Conservation (phyloP, 352 stramenopile genomes). For the Phytophthora hybrid region DNA sequence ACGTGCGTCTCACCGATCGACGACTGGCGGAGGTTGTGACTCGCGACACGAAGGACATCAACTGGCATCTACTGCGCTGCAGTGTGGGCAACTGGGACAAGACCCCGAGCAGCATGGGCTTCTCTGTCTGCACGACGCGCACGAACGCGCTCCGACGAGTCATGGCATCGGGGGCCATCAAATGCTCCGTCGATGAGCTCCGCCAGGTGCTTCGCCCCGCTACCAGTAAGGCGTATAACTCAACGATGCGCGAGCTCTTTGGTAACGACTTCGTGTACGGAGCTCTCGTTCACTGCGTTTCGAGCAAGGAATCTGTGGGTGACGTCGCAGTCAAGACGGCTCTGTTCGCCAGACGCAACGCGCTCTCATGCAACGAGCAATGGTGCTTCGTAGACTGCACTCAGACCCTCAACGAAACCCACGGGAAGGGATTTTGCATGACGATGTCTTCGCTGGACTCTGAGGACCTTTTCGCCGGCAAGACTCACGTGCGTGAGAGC, state of each 20-base stretch:
- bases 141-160: conserved; percentile 30
- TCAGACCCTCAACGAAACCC: not conserved
- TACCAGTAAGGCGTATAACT: conserved; percentile 27
- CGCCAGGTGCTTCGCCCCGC: conserved; percentile 37
- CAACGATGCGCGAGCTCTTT: conserved; percentile 48
- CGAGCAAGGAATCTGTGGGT: conserved; percentile 1
- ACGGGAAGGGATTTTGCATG: conserved; percentile 13
- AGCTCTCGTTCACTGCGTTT: conserved; percentile 37
- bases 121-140: conserved; percentile 43
- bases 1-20: conserved; percentile 46
- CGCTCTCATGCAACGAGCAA: conserved; percentile 33
- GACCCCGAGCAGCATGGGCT: conserved; percentile 29
- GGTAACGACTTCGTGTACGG: conserved; percentile 47
- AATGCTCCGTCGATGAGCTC: conserved; percentile 45
- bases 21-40: conserved; percentile 40
- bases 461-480: conserved; percentile 38
- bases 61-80: conserved; percentile 44
- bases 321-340: conserved; percentile 30
- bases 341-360: conserved; percentile 31
- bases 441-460: conserved; percentile 28
- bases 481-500: conserved; percentile 6
- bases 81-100: conserved; percentile 41
- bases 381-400: conserved; percentile 33
- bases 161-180: conserved; percentile 34
- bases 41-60: conserved; percentile 32